A percentile compares a stretch with the other conserved stretches of the same genome.
Conservation (phyloP, 116 monocot species). For the Thalassia testudinum region DNA sequence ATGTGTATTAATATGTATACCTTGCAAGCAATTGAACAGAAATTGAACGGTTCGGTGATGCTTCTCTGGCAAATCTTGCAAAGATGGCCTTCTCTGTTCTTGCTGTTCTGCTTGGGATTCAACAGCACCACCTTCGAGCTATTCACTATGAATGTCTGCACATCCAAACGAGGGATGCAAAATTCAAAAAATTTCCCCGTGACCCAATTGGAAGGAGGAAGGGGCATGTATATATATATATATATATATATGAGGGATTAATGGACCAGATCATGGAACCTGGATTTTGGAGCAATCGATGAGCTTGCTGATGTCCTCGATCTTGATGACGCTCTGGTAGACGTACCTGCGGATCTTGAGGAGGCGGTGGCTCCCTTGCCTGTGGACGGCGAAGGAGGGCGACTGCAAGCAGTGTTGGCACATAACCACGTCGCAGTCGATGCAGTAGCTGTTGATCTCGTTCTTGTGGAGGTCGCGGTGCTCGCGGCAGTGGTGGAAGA, state of each 20-base stretch:
- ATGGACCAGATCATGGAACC: conserved; percentile 23
- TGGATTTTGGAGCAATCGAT: conserved; percentile 55
- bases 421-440: conserved; percentile 30
- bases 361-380: conserved; percentile 15
- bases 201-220: too few species aligned
- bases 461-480: conserved; percentile 30
- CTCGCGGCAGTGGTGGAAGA: conserved; percentile 26
- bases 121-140: conserved; percentile 36
- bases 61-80: conserved; percentile 25
- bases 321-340: conserved; percentile 39
- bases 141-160: conserved; percentile 35
- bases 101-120: conserved; percentile 23
- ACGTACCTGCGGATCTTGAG: conserved; percentile 69
- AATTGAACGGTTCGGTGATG: conserved; percentile 20
- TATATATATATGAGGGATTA: too few species aligned
- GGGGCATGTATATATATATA: too few species aligned
- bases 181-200: background rate
- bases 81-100: background rate
- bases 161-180: background rate
- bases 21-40: conserved; percentile 61
- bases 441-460: conserved; percentile 56
- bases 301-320: conserved; percentile 32
- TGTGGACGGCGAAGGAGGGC: conserved; percentile 1
- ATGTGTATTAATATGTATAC: conserved; percentile 6
- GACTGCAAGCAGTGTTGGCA: conserved; percentile 31